phyloP scores from a whole-genome alignment of 441 rosid genomes.

The California macrophylla region DNA sequence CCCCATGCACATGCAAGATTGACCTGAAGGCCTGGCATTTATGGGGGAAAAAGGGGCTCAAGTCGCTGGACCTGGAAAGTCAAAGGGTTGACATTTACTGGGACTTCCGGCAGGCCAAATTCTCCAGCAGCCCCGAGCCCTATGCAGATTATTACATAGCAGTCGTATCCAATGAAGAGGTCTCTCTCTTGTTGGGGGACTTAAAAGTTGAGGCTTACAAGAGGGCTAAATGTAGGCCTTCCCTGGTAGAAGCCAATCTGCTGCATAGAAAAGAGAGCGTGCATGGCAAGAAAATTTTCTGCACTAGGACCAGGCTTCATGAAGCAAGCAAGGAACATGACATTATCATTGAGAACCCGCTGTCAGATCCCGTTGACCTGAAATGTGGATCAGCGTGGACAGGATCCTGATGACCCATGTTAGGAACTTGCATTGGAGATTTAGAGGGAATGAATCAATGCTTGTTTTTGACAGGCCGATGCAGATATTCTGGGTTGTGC shows the following conservation, averaged over 20 bases:
- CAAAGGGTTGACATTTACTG: conserved; percentile 43
- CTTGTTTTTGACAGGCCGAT: conserved; percentile 47
- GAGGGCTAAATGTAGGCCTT: conserved; percentile 51
- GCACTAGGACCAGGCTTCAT: conserved; percentile 40
- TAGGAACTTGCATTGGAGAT: conserved; percentile 57
- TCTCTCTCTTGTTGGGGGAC: conserved; percentile 51
- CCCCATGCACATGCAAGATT: conserved; percentile 43
- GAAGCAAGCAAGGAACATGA: conserved; percentile 49
- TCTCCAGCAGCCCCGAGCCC: conserved; percentile 45
- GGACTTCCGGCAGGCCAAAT: conserved; percentile 64
- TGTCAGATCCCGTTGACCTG: conserved; percentile 31
- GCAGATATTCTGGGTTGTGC: conserved; percentile 63
- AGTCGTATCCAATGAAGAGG: conserved; percentile 49
- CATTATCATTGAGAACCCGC: conserved; percentile 47
- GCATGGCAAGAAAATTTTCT: conserved; percentile 48
- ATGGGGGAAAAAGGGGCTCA: conserved; percentile 59
- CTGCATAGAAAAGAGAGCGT: conserved; percentile 55
- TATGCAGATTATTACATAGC: conserved; percentile 49
- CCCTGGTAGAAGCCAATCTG: conserved; percentile 39
- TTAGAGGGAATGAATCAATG: conserved; percentile 54
- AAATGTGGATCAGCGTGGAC: conserved; percentile 65
- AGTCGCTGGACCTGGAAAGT: conserved; percentile 45
- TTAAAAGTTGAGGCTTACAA: conserved; percentile 57
- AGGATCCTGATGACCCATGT: conserved; percentile 46
- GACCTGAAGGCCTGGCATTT: conserved; percentile 71